Conservation (phyloP, 2,329 filamentous ascomycete species). For the Pezicula radicicola region DNA sequence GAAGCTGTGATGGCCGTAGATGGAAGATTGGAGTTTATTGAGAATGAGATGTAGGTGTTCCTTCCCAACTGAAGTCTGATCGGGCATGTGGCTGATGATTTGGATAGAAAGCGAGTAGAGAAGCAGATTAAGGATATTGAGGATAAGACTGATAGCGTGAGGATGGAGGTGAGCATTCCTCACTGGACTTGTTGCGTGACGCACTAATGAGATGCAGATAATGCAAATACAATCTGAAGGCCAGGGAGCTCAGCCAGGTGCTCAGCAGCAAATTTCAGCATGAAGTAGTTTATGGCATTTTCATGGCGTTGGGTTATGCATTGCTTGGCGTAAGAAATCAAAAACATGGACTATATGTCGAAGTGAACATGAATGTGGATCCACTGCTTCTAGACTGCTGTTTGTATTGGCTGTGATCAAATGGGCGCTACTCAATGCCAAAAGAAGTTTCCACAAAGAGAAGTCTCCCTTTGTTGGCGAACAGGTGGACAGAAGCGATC, state of each 20-base stretch:
- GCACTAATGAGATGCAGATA: conserved; percentile 28
- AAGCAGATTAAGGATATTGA: conserved; percentile 62
- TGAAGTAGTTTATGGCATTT: conserved; percentile 14
- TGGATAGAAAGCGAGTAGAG: conserved; percentile 60
- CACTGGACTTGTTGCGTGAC: neutral
- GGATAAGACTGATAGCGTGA: conserved; percentile 61
- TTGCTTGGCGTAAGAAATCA: conserved; percentile 17
- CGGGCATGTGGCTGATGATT: conserved; percentile 7
- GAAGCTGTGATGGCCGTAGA: conserved; percentile 92
- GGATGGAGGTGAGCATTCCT: conserved; percentile 53
- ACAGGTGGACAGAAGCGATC: too few species aligned
- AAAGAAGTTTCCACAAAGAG: too few species aligned
- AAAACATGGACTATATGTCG: too few species aligned
- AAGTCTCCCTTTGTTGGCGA: too few species aligned
- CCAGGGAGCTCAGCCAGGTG: conserved; percentile 26
- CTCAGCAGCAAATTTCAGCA: conserved; percentile 17
- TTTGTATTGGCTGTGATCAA: too few species aligned
- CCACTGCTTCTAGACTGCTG: too few species aligned
- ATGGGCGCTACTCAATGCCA: too few species aligned
- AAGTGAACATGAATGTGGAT: too few species aligned
- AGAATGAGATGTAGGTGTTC: conserved; percentile 78
- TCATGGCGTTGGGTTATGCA: conserved; percentile 9
- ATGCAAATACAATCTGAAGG: conserved; percentile 39
- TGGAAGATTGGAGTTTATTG: conserved; percentile 86
- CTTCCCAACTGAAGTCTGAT: neutral